Evolutionary conservation across 2,329 filamentous ascomycete genomes (phyloP), one percentile per base, ranked within the genome.

Genomic region (Fusarium chuoi): DNA sequence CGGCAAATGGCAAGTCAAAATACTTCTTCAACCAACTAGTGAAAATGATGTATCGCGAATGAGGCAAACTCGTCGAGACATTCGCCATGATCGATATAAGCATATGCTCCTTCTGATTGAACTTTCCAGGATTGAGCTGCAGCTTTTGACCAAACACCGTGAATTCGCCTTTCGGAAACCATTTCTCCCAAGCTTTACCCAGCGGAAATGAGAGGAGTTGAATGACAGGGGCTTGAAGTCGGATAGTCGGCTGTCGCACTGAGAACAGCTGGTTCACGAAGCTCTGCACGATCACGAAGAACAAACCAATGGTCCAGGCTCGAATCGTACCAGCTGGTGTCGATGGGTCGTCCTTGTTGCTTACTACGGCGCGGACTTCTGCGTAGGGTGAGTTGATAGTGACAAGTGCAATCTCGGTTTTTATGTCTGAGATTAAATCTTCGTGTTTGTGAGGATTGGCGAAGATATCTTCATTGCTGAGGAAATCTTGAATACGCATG

Each of bases 71-170:
- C 4, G 75, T 55, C 3, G 75, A 71, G 1, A 77, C 75, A 38
- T 76, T 78, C 1, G 76, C 74, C 83, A 88, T 89, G 71, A 89
- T 87, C 7, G 87, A 87, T 41, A 89, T 87, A n/a, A 90, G 79
- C 83, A 89, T 88, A 74, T 90, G 89, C 78, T 90, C 89, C 75
- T 90, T 90, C 74, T 85, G 86, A 56, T 85, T 87, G 78, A 90
- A 90, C 1, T 83, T 84, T 0, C 88, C 87, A 0, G 88, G 87
- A 70, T 89, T 89, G 20, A 89, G 80, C 14, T 81, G 83, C 67
- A 86, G 81, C 15, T 82, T 80, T 2, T 79, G 69, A 0, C 85
- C 85, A 57, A 81, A 81, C 10, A 87, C 59, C 1, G 81, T 84
- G 62, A 88, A 65, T 8, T 84, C 83, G 80, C 83, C 85, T 58